Conservation (phyloP, 129 eudicot genomes). For the Pseudognaphalium luteoalbum region DNA sequence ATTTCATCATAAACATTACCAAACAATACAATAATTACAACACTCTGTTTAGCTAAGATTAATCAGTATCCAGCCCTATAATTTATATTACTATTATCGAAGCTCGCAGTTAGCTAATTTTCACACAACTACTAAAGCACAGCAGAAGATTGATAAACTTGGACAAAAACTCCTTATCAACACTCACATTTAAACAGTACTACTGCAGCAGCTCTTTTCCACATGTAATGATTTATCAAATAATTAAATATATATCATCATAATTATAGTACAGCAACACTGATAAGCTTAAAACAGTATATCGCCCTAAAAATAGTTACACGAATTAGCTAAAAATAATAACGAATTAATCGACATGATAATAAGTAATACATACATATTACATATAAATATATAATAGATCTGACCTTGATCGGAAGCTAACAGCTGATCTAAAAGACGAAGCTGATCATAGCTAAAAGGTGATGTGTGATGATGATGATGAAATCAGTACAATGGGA, state of each 20-base stretch:
- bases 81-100: too few species aligned
- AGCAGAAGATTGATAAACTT: not conserved
- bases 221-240: not conserved
- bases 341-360: not conserved
- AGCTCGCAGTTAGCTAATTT: not conserved
- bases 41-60: not conserved
- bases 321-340: not conserved
- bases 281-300: not conserved
- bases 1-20: not conserved
- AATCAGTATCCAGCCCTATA: not conserved
- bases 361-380: too few species aligned
- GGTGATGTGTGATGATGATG: not conserved
- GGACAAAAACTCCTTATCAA: not conserved
- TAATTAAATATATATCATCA: not conserved
- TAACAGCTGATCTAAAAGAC: not conserved
- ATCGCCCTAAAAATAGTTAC: not conserved
- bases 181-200: not conserved
- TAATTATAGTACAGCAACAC: not conserved
- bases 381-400: not conserved
- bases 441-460: conserved; percentile 1
- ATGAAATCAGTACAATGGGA: not conserved
- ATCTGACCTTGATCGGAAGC: not conserved
- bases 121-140: not conserved
- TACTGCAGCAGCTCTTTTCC: not conserved
- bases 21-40: not conserved